phyloP scores from a whole-genome alignment of 768 basidiomycete genomes.

The Russula dissimulans region DNA sequence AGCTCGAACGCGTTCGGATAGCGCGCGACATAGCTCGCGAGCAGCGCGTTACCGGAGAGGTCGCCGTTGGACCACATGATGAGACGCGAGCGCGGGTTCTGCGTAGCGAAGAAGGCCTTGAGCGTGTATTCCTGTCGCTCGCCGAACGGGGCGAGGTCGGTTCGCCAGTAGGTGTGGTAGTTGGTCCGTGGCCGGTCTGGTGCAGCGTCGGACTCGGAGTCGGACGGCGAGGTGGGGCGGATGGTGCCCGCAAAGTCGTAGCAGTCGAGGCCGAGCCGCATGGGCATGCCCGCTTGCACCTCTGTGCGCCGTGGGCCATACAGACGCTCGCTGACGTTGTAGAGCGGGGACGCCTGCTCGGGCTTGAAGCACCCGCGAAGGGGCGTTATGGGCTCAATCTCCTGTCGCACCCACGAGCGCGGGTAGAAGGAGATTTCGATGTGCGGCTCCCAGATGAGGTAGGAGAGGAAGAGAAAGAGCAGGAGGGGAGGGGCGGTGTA shows the following conservation, averaged over 20 bases:
- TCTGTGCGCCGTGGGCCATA: constrained; percentile 58
- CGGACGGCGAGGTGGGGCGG: constrained; percentile 18
- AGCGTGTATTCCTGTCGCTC: constrained; percentile 84
- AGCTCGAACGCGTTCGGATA: constrained; percentile 70
- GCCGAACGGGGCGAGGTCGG: constrained; percentile 74
- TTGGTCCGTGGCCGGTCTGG: constrained; percentile 37
- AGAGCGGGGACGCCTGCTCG: constrained; percentile 46
- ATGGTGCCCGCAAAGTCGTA: constrained; percentile 89
- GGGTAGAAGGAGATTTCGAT: constrained; percentile 76
- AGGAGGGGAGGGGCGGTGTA: constrained; percentile 19
- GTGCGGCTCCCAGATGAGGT: constrained; percentile 59
- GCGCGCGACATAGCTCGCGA: constrained; percentile 46
- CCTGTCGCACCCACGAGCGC: constrained; percentile 61
- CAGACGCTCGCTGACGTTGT: constrained; percentile 58
- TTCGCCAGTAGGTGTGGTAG: constrained; percentile 93
- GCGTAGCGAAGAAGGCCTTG: constrained; percentile 90
- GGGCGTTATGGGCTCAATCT: constrained; percentile 57
- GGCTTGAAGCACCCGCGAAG: constrained; percentile 70
- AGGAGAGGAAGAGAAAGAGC: constrained; percentile 15
- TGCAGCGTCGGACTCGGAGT: neutral
- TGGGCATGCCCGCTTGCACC: constrained; percentile 70
- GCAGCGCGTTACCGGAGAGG: constrained; percentile 43
- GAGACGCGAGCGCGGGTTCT: constrained; percentile 54
- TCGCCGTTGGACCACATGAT: constrained; percentile 92
- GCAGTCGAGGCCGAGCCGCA: constrained; percentile 80